phyloP scores from a whole-genome alignment of 2,329 filamentous ascomycete genomes.

The Hymenoscyphus salicellus region DNA sequence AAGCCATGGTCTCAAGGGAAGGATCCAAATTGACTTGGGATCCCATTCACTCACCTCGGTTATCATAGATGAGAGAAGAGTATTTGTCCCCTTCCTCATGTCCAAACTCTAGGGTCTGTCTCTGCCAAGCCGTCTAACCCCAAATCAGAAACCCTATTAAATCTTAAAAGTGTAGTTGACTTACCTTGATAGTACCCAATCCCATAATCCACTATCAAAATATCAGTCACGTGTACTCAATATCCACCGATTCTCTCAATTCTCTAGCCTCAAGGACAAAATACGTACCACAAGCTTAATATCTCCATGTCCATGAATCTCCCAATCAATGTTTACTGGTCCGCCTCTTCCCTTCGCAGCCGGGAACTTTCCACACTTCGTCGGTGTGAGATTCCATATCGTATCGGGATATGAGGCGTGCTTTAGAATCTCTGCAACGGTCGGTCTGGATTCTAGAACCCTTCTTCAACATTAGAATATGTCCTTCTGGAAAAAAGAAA shows the following conservation, averaged over 20 bases:
- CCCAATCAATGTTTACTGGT: conserved; percentile 73
- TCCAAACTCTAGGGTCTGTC: conserved; percentile 78
- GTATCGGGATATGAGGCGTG: conserved; percentile 66
- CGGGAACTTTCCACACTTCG: conserved; percentile 55
- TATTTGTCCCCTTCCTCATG: conserved; percentile 66
- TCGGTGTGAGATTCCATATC: conserved; percentile 67
- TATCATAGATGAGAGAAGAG: conserved; percentile 75
- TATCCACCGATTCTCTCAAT: background rate
- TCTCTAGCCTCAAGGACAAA: background rate
- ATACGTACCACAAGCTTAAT: conserved; percentile 63
- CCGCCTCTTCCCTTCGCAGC: conserved; percentile 71
- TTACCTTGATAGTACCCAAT: conserved; percentile 59
- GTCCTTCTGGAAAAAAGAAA: no score
- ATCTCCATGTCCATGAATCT: conserved; percentile 73
- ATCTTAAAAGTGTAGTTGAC: background rate
- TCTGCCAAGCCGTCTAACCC: conserved; percentile 66
- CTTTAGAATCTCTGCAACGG: conserved; percentile 55
- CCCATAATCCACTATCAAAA: conserved; percentile 71
- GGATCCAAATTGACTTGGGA: background rate
- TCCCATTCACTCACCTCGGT: conserved; percentile 52
- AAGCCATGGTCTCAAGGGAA: background rate
- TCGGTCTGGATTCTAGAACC: conserved; percentile 31
- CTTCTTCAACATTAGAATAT: conserved; percentile 8
- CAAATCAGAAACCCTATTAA: background rate
- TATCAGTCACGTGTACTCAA: conserved; percentile 21